Base-by-base conservation (phyloP, 805 yeast species). In the Wickerhamiella bombiphila region DNA sequence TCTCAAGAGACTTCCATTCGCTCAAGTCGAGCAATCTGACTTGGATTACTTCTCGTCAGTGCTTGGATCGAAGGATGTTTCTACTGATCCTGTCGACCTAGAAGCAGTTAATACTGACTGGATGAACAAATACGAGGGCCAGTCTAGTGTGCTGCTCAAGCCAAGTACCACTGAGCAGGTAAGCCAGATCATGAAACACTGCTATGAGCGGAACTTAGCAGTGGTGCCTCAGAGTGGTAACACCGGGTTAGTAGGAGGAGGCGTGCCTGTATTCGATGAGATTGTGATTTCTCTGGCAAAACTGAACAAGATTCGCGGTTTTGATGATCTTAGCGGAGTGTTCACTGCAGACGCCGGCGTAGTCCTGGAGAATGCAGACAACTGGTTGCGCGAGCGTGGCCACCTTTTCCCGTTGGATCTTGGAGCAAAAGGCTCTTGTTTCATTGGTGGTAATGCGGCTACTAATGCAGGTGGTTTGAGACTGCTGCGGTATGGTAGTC, bases 391-490 rank as follows among this genome's bases (percentile, higher is more conserved):
- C 8, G 91, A 82, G 45, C 63, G 73, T n/a, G 94, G 91, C 2
- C 79, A 78, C 60, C 81, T 86, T 37, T 86, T 85, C 69, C 96
- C 96, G 14, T 65, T 86, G 34, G 96, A 86, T 53, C 63, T 86
- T 43, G 96, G 96, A 41, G 95, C 96, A 20, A 86, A 86, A 60
- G 96, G 96, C 17, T 82, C 94, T 5, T 86, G 96, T 57, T 93
- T 81, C 48, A 76, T 86, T 42, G 96, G 96, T 49, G 96, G 96
- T 48, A 80, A 76, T 38, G 88, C 82, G 35, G 94, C 95, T 9
- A 83, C 95, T n/a, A 86, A 86, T 55, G 96, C 96, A 5, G 96
- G 96, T 53, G 96, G 96, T 1, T 68, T 85, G 51, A 68, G 96
- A 51, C 63, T 86, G 41, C 61, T 86, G 45, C 71, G 93, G 47